These are phyloP conservation scores for Neonectria coccinea DNA, from an alignment of 2,329 filamentous ascomycete genomes.

Conservation along the genomic window DNA sequence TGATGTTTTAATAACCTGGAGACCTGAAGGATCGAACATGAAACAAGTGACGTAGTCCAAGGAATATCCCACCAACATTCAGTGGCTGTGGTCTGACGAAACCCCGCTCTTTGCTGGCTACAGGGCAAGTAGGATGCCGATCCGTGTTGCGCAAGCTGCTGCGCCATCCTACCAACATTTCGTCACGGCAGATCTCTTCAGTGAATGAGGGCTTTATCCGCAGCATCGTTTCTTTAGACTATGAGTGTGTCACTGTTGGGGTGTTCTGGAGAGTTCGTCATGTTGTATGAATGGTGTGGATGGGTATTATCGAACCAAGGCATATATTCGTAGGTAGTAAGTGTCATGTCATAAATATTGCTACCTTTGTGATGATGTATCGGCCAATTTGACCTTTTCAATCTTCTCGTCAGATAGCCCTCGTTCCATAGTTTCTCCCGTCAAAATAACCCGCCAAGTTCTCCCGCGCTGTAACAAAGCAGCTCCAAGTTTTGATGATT, in stretches of 20 bases:
- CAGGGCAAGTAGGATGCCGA: too few species aligned
- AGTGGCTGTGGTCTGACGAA: too few species aligned
- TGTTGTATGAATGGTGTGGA: too few species aligned
- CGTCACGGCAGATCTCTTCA: not conserved
- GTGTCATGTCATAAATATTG: not conserved
- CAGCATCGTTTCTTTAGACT: not conserved
- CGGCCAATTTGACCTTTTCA: not conserved
- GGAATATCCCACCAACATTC: too few species aligned
- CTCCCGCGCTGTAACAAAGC: not conserved
- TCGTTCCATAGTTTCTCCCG: not conserved
- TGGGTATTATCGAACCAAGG: too few species aligned
- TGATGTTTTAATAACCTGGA: too few species aligned
- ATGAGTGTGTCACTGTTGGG: too few species aligned
- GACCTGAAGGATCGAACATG: too few species aligned
- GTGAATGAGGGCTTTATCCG: not conserved
- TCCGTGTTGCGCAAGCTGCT: not conserved
- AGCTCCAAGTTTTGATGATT: slow-evolving; percentile 14
- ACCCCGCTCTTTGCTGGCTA: too few species aligned
- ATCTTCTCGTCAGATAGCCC: not conserved
- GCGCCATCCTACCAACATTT: not conserved
- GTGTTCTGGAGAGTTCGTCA: too few species aligned
- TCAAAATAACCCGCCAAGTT: not conserved
- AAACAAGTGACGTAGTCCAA: too few species aligned
- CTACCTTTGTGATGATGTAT: not conserved
- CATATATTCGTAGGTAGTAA: not conserved